These are phyloP conservation scores for Litchi chinensis DNA, from an alignment of 345 rosid genomes.

Conservation along the genomic window DNA sequence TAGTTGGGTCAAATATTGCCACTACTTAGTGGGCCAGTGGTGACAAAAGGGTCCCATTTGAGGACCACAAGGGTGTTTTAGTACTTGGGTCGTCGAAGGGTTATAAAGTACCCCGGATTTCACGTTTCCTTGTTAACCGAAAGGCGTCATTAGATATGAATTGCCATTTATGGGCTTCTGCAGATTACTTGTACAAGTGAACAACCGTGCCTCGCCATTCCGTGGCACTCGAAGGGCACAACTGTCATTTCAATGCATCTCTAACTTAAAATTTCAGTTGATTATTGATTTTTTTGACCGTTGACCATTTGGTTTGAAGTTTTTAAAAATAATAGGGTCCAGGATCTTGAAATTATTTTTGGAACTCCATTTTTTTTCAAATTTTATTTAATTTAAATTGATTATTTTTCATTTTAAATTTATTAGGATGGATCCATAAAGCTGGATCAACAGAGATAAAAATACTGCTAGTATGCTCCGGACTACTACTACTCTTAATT, in stretches of 20 bases:
- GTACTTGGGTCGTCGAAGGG: slow-evolving; percentile 3
- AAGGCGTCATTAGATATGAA: slow-evolving; percentile 27
- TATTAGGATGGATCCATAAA: too few relatives aligned
- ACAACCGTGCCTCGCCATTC: background rate
- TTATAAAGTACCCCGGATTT: slow-evolving; percentile 32
- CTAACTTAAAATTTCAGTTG: background rate
- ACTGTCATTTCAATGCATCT: background rate
- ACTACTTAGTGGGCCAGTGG: background rate
- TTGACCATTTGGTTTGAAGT: background rate
- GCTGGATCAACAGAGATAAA: too few relatives aligned
- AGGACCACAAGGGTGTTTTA: slow-evolving; percentile 8
- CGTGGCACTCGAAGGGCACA: background rate
- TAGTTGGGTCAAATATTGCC: slow-evolving; percentile 26
- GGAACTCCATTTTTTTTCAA: too few relatives aligned
- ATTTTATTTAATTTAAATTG: too few relatives aligned
- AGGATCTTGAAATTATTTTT: too few relatives aligned
- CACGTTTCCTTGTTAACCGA: slow-evolving; percentile 32
- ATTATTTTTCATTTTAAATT: too few relatives aligned
- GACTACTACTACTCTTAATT: too few relatives aligned
- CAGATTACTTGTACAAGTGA: background rate
- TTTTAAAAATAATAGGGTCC: too few relatives aligned
- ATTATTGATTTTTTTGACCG: background rate
- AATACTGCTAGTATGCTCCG: too few relatives aligned
- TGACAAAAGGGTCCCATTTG: background rate
- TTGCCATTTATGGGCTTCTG: slow-evolving; percentile 20